Base-by-base conservation (phyloP, 2,329 filamentous ascomycete genomes). In the Aschersonia sp. region DNA sequence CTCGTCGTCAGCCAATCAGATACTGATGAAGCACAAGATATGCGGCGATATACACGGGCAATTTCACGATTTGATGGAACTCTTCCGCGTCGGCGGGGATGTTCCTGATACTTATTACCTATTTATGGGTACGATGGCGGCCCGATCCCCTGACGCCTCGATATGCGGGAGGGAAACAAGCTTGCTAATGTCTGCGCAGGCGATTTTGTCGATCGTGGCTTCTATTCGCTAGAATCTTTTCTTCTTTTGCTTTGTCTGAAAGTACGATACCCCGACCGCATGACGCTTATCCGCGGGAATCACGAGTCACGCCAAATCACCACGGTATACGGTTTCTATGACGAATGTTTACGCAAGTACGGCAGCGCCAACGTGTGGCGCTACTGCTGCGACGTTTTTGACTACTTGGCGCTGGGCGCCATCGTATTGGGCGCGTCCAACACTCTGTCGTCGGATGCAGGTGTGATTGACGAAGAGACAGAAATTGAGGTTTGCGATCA, bases 231-330 rank as follows among this genome's bases (percentile, higher is more conserved):
- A 57, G 90, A 98, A 69, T 92, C 89, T 5, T 96, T 98, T 62
- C 81, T 96, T 52, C 85, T 98, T 48, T 81, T 98, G 9, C 79
- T 98, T 47, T 95, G 88, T 62, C 80, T 97, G 58, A 97, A 97
- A 75, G 90, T 97, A 52, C 85, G 90, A 63, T 97, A 97, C 62
- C 92, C 90, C 47, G 88, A 97, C 65, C 87, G 92, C 56, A 96
- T 97, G 71, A 97, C 92, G 4, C 76, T 97, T 42, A 95, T 97
- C 59, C 79, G 90, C 53, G 90, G 90, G 54, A 95, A 95, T 63
- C 88, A 95, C 70, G 90, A 97, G 67, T 96, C 89, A 43, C 81
- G 90, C 50, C 90, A 97, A 65, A 97, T 97, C 55, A 97, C 90
- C 29, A 94, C 87, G 5, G 90, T 97, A 11, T 97, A 97, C 63